Percentiles rank a stretch among this genome's conserved stretches.
These are phyloP conservation scores for Perkinsus chesapeaki DNA, from an alignment of 169 alveolate species.

Conservation along the genomic window DNA sequence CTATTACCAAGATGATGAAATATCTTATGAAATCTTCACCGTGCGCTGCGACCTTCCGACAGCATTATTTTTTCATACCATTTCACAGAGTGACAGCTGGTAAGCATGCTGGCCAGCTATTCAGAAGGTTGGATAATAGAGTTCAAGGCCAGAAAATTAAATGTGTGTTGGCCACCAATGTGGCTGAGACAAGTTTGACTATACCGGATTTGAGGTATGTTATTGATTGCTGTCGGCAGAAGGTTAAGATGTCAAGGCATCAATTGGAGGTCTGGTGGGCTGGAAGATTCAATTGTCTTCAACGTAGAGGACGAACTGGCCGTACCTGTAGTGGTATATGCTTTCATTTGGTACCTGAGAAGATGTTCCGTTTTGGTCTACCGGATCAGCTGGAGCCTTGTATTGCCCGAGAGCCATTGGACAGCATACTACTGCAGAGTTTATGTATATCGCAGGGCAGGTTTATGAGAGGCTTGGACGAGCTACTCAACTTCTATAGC, in stretches of 20 bases:
- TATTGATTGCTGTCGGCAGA: slow-evolving; percentile 70
- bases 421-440: not conserved
- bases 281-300: slow-evolving; percentile 74
- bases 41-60: not conserved
- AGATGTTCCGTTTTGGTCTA: not conserved
- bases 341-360: slow-evolving; percentile 22
- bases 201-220: slow-evolving; percentile 69
- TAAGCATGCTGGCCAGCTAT: not conserved
- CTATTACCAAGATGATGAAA: not conserved
- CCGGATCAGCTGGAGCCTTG: not conserved
- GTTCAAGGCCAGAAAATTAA: not conserved
- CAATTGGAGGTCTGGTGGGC: slow-evolving; percentile 27
- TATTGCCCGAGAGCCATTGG: not conserved
- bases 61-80: not conserved
- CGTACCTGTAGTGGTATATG: slow-evolving; percentile 85
- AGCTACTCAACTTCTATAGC: not conserved
- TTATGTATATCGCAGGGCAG: not conserved
- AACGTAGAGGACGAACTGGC: slow-evolving; percentile 83
- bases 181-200: slow-evolving; percentile 85
- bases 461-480: not conserved
- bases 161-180: slow-evolving; percentile 62
- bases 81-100: not conserved
- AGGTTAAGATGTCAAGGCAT: slow-evolving; percentile 39
- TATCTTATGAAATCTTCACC: not conserved
- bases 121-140: not conserved